Base-by-base conservation (phyloP, 768 basidiomycete genomes). In the Tulasnella sp. region DNA sequence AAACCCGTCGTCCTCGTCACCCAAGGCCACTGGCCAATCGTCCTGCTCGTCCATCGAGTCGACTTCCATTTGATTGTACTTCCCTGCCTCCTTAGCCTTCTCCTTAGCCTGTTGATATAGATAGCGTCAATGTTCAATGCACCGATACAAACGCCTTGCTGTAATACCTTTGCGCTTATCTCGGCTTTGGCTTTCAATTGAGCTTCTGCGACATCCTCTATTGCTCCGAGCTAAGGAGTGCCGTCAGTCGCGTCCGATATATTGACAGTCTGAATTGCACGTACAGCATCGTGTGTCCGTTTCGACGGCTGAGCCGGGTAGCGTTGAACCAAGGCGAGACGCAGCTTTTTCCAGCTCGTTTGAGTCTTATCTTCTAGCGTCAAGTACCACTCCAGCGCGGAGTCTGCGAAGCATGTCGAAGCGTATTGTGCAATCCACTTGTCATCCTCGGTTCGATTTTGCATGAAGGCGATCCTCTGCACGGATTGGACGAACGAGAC, bases 11-110 rank as follows among this genome's bases (percentile, higher is more conserved):
- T 89, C 74, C 83, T 83, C 2, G 87, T 88, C 87, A 26, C 88
- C 87, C 29, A 88, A 87, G 79, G 89, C 91, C 42, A 88, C 91
- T 23, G 86, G 87, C 11, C 83, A 87, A 13, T 81, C 85, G 69
- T 83, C 79, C 70, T 92, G 92, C 70, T 93, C 83, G 71, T 95
- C 92, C 89, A 92, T 91, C 3, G 92, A 93, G 82, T 94, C 93
- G 18, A 83, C 83, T 0, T 87, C 88, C 32, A 82, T 85, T 18
- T 80, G 86, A 44, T 79, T 91, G 3, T 87, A 87, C 32, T 87
- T 87, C 1, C 81, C 86, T 11, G 87, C 87, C 1, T 81, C 86
- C 11, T 85, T 86, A 15, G 85, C 87, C 81, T 87, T 89, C 35
- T 85, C 87, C 83, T 91, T 92, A 13, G 84, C 89, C 86, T 91